Evolutionary conservation across 768 basidiomycete species (phyloP).

Genomic region (Kwoniella sp.): DNA sequence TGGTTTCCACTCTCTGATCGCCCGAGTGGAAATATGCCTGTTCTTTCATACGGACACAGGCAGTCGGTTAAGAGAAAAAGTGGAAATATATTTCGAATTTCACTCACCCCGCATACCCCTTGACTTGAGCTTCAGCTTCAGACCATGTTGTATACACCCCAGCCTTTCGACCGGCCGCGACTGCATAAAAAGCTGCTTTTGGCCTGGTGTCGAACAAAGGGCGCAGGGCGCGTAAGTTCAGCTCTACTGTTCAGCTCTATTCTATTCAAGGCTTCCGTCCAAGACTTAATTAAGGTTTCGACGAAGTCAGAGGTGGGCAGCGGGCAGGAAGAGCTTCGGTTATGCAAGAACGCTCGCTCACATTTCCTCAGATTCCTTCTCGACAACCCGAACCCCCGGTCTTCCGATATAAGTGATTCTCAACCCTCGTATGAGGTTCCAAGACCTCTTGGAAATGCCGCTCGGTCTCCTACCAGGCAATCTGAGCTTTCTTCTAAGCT

Average conservation of each 20-base stretch:
- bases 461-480: conserved; percentile 4
- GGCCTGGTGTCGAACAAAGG: conserved; percentile 31
- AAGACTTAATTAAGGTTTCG: no score
- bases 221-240: no score
- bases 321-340: no score
- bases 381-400: conserved; percentile 6
- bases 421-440: neutral
- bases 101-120: conserved; percentile 61
- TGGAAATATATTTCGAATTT: no score
- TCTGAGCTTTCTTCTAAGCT: neutral
- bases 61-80: no score
- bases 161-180: conserved; percentile 64
- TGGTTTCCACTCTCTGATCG: no score
- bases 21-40: no score
- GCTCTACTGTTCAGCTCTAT: no score
- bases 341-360: neutral
- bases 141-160: conserved; percentile 75
- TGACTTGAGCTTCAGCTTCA: conserved; percentile 70
- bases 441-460: conserved; percentile 4
- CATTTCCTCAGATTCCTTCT: conserved; percentile 6
- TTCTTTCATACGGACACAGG: no score
- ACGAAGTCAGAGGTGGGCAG: no score
- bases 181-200: conserved; percentile 70
- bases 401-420: conserved; percentile 11
- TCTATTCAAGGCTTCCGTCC: no score